Base-by-base conservation (phyloP, 257 asterid genomes). In the Nicotiana tabacum region DNA sequence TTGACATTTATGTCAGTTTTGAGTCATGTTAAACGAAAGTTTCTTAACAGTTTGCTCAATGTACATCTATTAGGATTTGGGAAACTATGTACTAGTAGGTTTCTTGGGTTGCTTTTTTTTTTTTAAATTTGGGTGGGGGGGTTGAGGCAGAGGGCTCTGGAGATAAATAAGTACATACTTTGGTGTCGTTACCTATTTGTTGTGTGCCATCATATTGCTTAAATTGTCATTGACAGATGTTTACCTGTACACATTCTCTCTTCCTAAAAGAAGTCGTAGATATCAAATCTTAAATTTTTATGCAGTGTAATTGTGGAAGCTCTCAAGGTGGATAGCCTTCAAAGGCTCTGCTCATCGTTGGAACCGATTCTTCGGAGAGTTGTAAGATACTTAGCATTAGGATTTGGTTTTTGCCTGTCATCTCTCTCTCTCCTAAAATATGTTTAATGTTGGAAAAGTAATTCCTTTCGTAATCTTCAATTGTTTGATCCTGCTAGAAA, bases 291-390 rank as follows among this genome's bases (percentile, higher is more conserved):
- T 3, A 53, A 77, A 33, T 80, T 21, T 70, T 86, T 68, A 51
- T 90, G 92, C 95, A 94, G 99, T 81, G 99, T 94, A 66, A 94
- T 96, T 87, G 98, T 96, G 84, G 99, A 96, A 90, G 98, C 99
- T 64, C 88, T 94, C 68, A 96, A 96, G 90, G 88, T 96, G 83
- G 99, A 96, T 88, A 91, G 97, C 88, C 97, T 94, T 82, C 98
- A 96, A 90, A 96, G 91, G 92, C 98, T 96, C 66, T 94, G 97
- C 92, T 96, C 99, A 57, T 94, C 99, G 33, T 84, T 96, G 82
- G 98, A 96, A 85, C 99, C 98, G 55, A 92, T 96, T 87, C 97
- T 96, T 48, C 95, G 98, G 57, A 94, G 98, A 94, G 98, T 96
- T 92, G 99, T 96, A 96, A 90, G 91, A 84, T 81, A 51, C 74